Evolutionary conservation across 1,139 yeast genomes (phyloP).

Genomic region (Meyerozyma athensensis): DNA sequence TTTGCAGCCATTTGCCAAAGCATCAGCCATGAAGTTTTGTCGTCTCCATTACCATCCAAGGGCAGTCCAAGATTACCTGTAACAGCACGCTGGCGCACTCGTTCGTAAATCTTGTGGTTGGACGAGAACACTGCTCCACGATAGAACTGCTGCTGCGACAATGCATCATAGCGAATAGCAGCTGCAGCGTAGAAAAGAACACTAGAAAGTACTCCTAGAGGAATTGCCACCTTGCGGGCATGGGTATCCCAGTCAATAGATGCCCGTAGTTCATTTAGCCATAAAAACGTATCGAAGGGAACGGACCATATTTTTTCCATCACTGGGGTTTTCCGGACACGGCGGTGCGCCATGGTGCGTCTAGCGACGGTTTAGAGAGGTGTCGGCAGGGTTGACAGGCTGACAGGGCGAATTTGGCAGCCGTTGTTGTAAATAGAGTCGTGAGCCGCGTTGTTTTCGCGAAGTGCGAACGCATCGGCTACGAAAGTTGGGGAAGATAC

Average conservation of each 20-base stretch:
- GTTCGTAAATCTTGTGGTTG: slow-evolving; percentile 30
- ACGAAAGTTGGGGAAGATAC: not conserved
- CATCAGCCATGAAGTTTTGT: not conserved
- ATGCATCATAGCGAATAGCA: slow-evolving; percentile 19
- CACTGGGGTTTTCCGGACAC: slow-evolving; percentile 22
- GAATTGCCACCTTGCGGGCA: slow-evolving; percentile 40
- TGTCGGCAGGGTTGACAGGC: not conserved
- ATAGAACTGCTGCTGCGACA: slow-evolving; percentile 17
- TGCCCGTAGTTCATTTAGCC: slow-evolving; percentile 47
- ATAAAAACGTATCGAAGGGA: slow-evolving; percentile 54
- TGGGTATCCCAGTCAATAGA: slow-evolving; percentile 66
- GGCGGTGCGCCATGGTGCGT: not conserved
- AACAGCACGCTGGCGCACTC: slow-evolving; percentile 20
- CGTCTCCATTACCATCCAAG: not conserved
- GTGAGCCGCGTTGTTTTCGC: slow-evolving; percentile 2
- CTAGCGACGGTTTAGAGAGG: not conserved
- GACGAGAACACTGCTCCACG: slow-evolving; percentile 25
- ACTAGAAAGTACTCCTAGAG: slow-evolving; percentile 37
- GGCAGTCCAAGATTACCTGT: not conserved
- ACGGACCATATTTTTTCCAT: slow-evolving; percentile 39
- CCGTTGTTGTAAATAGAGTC: not conserved
- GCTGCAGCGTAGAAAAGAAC: slow-evolving; percentile 17
- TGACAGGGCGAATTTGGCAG: not conserved
- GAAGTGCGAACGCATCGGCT: not conserved
- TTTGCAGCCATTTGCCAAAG: slow-evolving; percentile 19